A percentile compares a stretch with the other conserved stretches of the same genome.
These are phyloP conservation scores for Lentinula novae-zelandiae DNA, from an alignment of 1,284 basidiomycete genomes.

Conservation along the genomic window DNA sequence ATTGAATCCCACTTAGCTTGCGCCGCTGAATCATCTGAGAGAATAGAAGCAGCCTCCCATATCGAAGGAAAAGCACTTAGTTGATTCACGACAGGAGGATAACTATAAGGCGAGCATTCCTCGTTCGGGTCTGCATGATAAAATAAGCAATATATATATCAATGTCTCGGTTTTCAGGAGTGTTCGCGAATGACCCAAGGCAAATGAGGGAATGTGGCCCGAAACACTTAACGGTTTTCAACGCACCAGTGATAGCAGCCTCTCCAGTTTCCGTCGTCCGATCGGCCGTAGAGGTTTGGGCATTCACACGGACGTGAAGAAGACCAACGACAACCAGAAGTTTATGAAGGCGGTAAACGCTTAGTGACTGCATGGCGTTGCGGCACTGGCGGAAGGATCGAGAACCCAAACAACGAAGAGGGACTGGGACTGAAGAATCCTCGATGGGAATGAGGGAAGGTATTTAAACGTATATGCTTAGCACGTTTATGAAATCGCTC, in stretches of 20 bases:
- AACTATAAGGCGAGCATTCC: constrained; percentile 40
- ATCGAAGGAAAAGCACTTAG: constrained; percentile 43
- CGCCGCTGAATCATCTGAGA: constrained; percentile 43
- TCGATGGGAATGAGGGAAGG: neutral
- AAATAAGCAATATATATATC: too few relatives aligned
- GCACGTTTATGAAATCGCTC: neutral
- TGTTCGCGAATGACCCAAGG: too few relatives aligned
- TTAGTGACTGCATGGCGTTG: neutral
- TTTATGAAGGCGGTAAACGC: neutral
- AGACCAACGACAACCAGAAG: neutral
- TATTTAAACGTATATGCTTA: neutral
- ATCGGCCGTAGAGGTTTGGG: constrained; percentile 11
- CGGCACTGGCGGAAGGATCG: neutral
- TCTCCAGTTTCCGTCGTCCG: constrained; percentile 33
- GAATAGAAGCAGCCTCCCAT: constrained; percentile 41
- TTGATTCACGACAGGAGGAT: constrained; percentile 35
- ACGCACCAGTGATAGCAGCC: constrained; percentile 29
- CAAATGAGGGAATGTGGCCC: too few relatives aligned
- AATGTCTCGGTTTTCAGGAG: too few relatives aligned
- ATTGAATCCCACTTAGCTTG: constrained; percentile 36
- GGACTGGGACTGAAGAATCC: neutral
- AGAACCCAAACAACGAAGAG: neutral
- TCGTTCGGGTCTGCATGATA: constrained; percentile 23
- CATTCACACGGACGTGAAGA: neutral
- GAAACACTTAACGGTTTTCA: neutral